Base-by-base conservation (phyloP, 192 early-diverging fungal species). In the Backusella luteola region DNA sequence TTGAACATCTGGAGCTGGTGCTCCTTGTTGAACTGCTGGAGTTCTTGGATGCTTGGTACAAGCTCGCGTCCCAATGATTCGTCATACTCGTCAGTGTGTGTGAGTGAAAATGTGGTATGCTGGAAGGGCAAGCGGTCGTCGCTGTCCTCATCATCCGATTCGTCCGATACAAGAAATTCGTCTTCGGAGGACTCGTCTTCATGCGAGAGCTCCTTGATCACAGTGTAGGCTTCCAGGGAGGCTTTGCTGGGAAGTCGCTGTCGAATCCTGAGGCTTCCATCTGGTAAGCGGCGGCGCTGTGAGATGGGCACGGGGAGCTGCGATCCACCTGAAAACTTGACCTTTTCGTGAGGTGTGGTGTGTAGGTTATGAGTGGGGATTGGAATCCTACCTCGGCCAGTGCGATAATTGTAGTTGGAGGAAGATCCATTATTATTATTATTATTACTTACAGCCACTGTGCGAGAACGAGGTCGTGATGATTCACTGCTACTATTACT, bases 141-240 rank as follows among this genome's bases (percentile, higher is more conserved):
- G 15, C 6, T 29, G 14, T 29, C 66, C 36, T 69, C 46, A 23
- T 69, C 67, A 63, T 84, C 79, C 6, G 74, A 73, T 0, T 76
- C 81, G 8, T 83, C 80, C 32, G 77, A 53, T 7, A 81, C 83
- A 7, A 63, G 67, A 29, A 80, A 74, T 56, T 86, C 86, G 35
- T 91, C 90, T 32, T 91, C 90, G 1, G 86, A 86, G 8, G 70
- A 71, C 66, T 88, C 87, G 15, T 89, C 86, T 34, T 81, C 85
- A 3, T 35, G 34, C 2, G 68, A 35, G 0, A 85, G 78, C 42
- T 85, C 89, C 7, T 84, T 82, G 23, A 87, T 81, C 42, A 82
- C 87, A 2, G 80, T 83, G 69, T 86, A 90, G 17, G 88, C 84
- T 35, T 89, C 87, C 38, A 90, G 81, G 6, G 76, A 83, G 0